These are phyloP conservation scores for Sarocladium kiliense DNA, from an alignment of 2,329 filamentous ascomycete genomes.

Conservation along the genomic window DNA sequence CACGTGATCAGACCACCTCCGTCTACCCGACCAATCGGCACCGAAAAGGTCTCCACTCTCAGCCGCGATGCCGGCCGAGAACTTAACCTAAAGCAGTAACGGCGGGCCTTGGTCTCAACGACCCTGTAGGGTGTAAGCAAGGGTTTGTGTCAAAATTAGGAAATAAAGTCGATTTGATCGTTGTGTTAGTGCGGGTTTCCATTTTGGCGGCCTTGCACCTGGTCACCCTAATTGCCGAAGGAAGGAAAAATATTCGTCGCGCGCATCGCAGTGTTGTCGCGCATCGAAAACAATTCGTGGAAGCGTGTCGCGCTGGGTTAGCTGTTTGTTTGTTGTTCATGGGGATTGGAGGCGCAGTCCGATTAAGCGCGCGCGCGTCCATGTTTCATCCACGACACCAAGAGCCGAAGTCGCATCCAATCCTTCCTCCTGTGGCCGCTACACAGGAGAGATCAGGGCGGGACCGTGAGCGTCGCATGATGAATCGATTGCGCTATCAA, in stretches of 20 bases:
- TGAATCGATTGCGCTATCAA: neutral
- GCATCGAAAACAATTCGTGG: neutral
- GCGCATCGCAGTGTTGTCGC: conserved; percentile 2
- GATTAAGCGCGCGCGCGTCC: conserved; percentile 1
- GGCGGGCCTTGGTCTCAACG: neutral
- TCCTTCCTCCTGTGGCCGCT: neutral
- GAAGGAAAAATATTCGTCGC: neutral
- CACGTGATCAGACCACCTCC: neutral
- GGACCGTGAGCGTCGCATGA: neutral
- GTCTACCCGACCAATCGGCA: conserved; percentile 5
- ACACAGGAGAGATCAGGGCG: neutral
- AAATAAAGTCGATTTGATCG: conserved; percentile 8
- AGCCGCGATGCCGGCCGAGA: neutral
- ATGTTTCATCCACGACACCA: neutral
- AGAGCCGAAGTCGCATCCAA: neutral
- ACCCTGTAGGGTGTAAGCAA: conserved; percentile 2
- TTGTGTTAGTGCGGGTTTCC: neutral
- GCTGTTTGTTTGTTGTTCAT: conserved; percentile 1
- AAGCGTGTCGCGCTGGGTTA: neutral
- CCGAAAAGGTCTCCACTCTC: neutral
- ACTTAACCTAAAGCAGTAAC: conserved; percentile 4
- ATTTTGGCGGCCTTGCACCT: too few species aligned
- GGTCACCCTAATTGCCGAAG: too few species aligned
- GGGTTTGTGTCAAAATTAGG: conserved; percentile 2
- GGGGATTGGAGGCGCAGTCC: neutral